Evolutionary conservation across 257 asterid species (phyloP).

Genomic region (Linaria vulgaris): DNA sequence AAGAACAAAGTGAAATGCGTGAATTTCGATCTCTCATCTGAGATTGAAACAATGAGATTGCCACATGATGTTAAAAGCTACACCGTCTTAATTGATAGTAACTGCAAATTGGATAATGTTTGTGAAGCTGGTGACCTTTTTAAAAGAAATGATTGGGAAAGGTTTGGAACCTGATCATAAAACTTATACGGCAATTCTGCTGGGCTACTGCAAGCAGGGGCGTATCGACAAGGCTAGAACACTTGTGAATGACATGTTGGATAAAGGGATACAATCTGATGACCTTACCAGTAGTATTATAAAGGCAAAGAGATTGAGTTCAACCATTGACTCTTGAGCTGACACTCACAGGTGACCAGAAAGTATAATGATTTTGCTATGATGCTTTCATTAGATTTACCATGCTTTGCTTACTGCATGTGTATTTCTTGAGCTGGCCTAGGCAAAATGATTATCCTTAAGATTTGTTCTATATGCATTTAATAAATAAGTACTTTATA

Average conservation of each 20-base stretch:
- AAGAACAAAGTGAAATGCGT: constrained; percentile 24
- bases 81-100: constrained; percentile 68
- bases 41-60: constrained; percentile 50
- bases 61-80: constrained; percentile 60
- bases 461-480: no score
- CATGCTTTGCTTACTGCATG: no score
- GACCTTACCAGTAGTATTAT: constrained; percentile 32
- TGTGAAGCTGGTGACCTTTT: constrained; percentile 61
- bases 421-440: no score
- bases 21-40: constrained; percentile 35
- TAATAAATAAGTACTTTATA: no score
- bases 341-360: constrained; percentile 21
- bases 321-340: constrained; percentile 22
- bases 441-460: no score
- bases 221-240: constrained; percentile 45
- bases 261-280: constrained; percentile 57
- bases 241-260: constrained; percentile 51
- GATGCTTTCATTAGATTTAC: no score
- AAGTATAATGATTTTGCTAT: no score
- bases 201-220: constrained; percentile 65
- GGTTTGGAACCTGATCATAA: constrained; percentile 64
- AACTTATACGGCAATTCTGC: constrained; percentile 63
- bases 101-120: constrained; percentile 64
- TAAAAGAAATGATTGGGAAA: constrained; percentile 54
- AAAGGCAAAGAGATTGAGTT: constrained; percentile 38